Evolutionary conservation across 2,329 filamentous ascomycete species (phyloP), one percentile per base, ranked within the genome.

Genomic region (Xylaria sp.): DNA sequence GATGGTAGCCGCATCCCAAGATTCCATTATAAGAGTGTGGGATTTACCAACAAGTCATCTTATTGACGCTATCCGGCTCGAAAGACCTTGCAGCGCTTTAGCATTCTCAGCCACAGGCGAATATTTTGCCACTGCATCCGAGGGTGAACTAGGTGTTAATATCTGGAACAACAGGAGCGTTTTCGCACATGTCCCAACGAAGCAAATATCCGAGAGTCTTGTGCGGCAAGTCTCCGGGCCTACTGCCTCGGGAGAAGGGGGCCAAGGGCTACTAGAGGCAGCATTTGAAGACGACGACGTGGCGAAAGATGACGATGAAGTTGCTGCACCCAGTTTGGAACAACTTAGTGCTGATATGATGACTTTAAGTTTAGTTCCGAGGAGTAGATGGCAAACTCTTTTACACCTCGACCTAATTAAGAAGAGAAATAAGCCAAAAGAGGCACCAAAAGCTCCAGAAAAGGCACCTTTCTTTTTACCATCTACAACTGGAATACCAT

Each of bases 401-500:
- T 85, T 99, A 32, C 93, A 99, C 79, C 86, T 99, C 2, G 96
- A 99, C 77, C 83, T 94, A 29, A 97, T 99, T 78, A 92, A 94
- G 82, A 89, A 94, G 80, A 92, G 96, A 69, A 99, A 99, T 82
- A 97, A 96, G 81, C 96, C 97, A 0, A 94, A 90, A 72, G 94
- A 98, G 79, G 89, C 94, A 0, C 94, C 94, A 18, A 98, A 98
- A 82, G 88, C 90, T 6, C 96, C 96, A 0, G 93, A 98, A 78
- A 97, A 97, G 77, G 95, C 95, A 0, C 97, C 96, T 0, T 98
- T 98, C 85, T 98, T 98, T 84, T 85, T 98, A 3, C 93, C 94
- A 0, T 91, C 91, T 0, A 83, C 91, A 4, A 84, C 85, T 6
- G 81, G 72, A 9, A 66, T 53, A 47, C 68, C 61, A 47, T 65